Percentiles rank a stretch among this genome's conserved stretches.
Conservation (phyloP, 179 eudicot species). For the Silene coronaria region DNA sequence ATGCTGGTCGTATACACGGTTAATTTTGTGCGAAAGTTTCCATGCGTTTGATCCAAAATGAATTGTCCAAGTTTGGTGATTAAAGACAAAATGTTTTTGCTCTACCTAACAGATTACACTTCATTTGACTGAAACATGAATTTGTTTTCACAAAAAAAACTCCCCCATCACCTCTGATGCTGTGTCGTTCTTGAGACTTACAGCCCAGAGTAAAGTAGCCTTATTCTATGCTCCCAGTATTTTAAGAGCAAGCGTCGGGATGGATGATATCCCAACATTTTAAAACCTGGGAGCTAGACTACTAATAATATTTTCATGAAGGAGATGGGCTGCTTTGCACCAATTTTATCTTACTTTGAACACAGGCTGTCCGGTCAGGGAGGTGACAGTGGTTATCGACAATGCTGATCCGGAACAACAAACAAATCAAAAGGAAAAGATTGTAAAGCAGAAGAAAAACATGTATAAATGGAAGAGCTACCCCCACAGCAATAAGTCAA, state of each 20-base stretch:
- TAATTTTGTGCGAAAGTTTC: too few species aligned
- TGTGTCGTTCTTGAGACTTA: not conserved
- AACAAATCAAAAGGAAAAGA: constrained; percentile 40
- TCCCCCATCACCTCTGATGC: not conserved
- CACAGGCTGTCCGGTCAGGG: constrained; percentile 31
- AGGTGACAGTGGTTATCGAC: constrained; percentile 63
- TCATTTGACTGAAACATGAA: not conserved
- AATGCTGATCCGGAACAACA: constrained; percentile 32
- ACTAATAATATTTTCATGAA: not conserved
- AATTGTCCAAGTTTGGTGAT: too few species aligned
- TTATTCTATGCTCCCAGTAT: not conserved
- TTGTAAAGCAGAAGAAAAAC: constrained; percentile 39
- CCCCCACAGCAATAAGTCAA: constrained; percentile 59
- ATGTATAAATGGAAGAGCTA: constrained; percentile 76
- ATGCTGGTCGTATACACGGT: too few species aligned
- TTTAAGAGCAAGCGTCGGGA: not conserved
- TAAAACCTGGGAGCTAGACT: not conserved
- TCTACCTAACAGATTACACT: too few species aligned
- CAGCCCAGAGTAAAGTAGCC: not conserved
- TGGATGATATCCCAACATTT: too few species aligned
- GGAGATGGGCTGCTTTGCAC: not conserved
- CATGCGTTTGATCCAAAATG: too few species aligned
- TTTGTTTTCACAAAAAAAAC: not conserved
- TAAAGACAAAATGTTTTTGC: too few species aligned
- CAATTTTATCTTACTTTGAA: not conserved